phyloP scores from a whole-genome alignment of 495 filamentous ascomycete species.

The Lindgomyces ingoldianus region DNA sequence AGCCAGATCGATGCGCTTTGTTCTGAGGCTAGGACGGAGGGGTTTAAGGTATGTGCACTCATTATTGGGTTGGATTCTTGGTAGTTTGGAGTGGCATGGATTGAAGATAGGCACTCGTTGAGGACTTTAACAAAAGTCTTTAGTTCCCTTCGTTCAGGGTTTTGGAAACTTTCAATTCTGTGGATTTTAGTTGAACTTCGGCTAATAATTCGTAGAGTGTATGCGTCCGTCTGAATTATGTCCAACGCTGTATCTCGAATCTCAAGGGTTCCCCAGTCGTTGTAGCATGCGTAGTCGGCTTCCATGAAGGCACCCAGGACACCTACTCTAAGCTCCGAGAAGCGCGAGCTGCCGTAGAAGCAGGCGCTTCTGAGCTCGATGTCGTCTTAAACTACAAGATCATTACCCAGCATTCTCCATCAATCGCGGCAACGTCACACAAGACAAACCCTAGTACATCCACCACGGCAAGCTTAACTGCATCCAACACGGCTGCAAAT shows the following conservation, averaged over 20 bases:
- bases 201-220: slow-evolving; percentile 48
- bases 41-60: slow-evolving; percentile 56
- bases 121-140: too few relatives aligned
- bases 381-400: slow-evolving; percentile 65
- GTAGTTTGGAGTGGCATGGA: too few relatives aligned
- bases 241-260: slow-evolving; percentile 55
- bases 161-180: too few relatives aligned
- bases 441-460: slow-evolving; percentile 7
- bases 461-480: slow-evolving; percentile 22
- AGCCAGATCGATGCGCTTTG: slow-evolving; percentile 64
- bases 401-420: slow-evolving; percentile 44
- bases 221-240: slow-evolving; percentile 59
- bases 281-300: slow-evolving; percentile 67
- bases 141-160: too few relatives aligned
- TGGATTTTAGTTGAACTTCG: background rate
- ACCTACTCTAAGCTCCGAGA: slow-evolving; percentile 53
- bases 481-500: slow-evolving; percentile 29
- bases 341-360: slow-evolving; percentile 51
- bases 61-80: background rate
- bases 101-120: too few relatives aligned
- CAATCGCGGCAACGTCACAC: background rate
- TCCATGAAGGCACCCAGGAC: slow-evolving; percentile 63
- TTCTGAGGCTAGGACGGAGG: slow-evolving; percentile 58
- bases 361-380: slow-evolving; percentile 66
- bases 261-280: slow-evolving; percentile 54